These are phyloP conservation scores for Salisapilia sapeloensis DNA, from an alignment of 352 stramenopile genomes.

Conservation along the genomic window DNA sequence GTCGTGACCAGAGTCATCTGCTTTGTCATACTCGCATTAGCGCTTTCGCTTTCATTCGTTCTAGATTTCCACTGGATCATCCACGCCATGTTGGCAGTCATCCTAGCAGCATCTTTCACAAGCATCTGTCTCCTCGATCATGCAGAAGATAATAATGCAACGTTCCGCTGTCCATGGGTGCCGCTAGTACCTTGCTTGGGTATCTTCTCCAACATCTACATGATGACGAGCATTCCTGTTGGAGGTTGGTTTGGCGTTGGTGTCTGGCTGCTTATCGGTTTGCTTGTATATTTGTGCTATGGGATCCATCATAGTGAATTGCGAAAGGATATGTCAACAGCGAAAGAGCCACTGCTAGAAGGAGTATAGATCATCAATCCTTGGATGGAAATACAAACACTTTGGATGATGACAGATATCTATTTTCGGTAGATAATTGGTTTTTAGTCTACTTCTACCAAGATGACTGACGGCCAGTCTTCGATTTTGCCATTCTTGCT, in stretches of 20 bases:
- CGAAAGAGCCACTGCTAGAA: too few species aligned
- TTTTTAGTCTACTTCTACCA: too few species aligned
- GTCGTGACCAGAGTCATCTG: constrained; percentile 30
- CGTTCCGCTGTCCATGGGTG: constrained; percentile 43
- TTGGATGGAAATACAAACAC: too few species aligned
- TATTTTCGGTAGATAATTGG: too few species aligned
- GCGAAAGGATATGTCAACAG: too few species aligned
- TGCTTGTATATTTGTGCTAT: constrained; percentile 61
- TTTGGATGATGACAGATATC: too few species aligned
- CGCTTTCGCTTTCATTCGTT: constrained; percentile 46
- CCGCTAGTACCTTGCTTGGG: constrained; percentile 34
- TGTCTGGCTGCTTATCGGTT: constrained; percentile 44
- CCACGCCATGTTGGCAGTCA: constrained; percentile 13
- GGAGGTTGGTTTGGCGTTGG: constrained; percentile 46
- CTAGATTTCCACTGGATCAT: constrained; percentile 36
- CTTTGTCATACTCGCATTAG: constrained; percentile 44
- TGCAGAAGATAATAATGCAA: constrained; percentile 7
- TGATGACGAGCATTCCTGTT: constrained; percentile 35
- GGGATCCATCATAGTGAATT: constrained; percentile 61
- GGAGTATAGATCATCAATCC: too few species aligned
- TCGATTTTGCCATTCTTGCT: too few species aligned
- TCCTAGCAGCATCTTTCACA: constrained; percentile 21
- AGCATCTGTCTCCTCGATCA: constrained; percentile 30
- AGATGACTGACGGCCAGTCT: too few species aligned
- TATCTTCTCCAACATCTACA: constrained; percentile 51